Evolutionary conservation across 2,329 filamentous ascomycete species (phyloP).

Genomic region (Hirsutella thompsonii): DNA sequence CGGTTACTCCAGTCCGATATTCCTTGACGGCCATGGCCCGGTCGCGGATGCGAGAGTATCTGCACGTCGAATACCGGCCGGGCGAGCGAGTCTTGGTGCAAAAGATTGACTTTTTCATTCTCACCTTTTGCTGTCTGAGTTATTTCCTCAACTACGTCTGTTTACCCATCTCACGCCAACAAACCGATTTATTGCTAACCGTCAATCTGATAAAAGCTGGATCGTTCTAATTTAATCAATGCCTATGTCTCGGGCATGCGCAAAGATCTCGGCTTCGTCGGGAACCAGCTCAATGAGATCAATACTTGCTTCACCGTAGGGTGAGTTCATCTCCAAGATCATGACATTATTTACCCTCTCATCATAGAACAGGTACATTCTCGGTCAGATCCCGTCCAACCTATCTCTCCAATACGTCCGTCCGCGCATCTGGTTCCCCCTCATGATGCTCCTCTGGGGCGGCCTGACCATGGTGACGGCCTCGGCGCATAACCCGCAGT

Average conservation of each 20-base stretch:
- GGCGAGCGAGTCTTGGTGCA: conserved; percentile 33
- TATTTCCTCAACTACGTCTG: conserved; percentile 42
- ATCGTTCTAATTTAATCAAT: conserved; percentile 25
- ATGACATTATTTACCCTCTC: too few relatives aligned
- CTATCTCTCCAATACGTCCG: conserved; percentile 49
- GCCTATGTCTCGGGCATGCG: conserved; percentile 32
- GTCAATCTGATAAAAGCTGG: too few relatives aligned
- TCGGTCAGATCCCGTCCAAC: conserved; percentile 50
- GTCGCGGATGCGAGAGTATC: conserved; percentile 16
- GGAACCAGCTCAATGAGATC: conserved; percentile 26
- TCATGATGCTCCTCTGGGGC: conserved; percentile 53
- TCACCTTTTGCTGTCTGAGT: conserved; percentile 49
- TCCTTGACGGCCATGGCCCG: too few relatives aligned
- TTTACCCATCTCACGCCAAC: too few relatives aligned
- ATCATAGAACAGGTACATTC: conserved; percentile 22
- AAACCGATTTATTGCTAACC: too few relatives aligned
- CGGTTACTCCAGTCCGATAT: too few relatives aligned
- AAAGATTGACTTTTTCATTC: conserved; percentile 52
- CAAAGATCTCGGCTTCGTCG: conserved; percentile 31
- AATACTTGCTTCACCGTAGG: conserved; percentile 23
- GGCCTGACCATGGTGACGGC: conserved; percentile 44
- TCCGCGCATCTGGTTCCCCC: conserved; percentile 50
- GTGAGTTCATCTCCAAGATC: conserved; percentile 9
- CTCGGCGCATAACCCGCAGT: conserved; percentile 21
- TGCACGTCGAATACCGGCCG: conserved; percentile 20